phyloP scores from a whole-genome alignment of 2,329 filamentous ascomycete genomes.

The Aspergillus alliaceus region DNA sequence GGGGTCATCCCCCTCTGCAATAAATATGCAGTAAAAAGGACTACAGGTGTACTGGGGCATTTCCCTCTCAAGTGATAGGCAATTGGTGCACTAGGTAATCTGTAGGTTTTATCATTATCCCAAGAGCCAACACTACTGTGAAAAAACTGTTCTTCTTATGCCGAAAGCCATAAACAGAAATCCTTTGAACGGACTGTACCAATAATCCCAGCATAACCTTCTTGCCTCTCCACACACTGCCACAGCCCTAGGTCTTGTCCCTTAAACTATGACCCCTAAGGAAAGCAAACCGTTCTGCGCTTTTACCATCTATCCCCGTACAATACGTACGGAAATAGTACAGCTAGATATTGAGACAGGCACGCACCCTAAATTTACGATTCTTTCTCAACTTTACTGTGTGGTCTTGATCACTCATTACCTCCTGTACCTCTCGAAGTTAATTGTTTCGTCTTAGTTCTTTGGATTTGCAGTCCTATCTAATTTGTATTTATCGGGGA shows the following conservation, averaged over 20 bases:
- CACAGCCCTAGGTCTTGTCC: slow-evolving; percentile 20
- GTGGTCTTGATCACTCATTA: not conserved
- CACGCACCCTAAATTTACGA: slow-evolving; percentile 4
- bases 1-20: not conserved
- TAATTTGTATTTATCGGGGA: not conserved
- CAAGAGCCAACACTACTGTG: slow-evolving; percentile 11
- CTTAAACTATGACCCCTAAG: no score
- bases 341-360: slow-evolving; percentile 11
- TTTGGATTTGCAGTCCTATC: slow-evolving; percentile 1
- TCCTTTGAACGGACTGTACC: slow-evolving; percentile 14
- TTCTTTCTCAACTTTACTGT: slow-evolving; percentile 1
- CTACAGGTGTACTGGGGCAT: not conserved
- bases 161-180: slow-evolving; percentile 27
- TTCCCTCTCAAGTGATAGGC: slow-evolving; percentile 10
- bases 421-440: slow-evolving; percentile 6
- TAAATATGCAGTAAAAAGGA: not conserved
- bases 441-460: slow-evolving; percentile 4
- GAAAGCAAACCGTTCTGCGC: slow-evolving; percentile 1
- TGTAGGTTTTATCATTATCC: slow-evolving; percentile 8
- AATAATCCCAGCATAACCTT: slow-evolving; percentile 17
- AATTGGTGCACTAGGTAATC: slow-evolving; percentile 3
- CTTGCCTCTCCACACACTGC: slow-evolving; percentile 25
- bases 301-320: not conserved
- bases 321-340: slow-evolving; percentile 4
- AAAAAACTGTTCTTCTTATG: slow-evolving; percentile 17